A percentile compares a stretch with the other conserved stretches of the same genome.
These are phyloP conservation scores for Platanthera guangdongensis DNA, from an alignment of 106 monocot species.

Conservation along the genomic window DNA sequence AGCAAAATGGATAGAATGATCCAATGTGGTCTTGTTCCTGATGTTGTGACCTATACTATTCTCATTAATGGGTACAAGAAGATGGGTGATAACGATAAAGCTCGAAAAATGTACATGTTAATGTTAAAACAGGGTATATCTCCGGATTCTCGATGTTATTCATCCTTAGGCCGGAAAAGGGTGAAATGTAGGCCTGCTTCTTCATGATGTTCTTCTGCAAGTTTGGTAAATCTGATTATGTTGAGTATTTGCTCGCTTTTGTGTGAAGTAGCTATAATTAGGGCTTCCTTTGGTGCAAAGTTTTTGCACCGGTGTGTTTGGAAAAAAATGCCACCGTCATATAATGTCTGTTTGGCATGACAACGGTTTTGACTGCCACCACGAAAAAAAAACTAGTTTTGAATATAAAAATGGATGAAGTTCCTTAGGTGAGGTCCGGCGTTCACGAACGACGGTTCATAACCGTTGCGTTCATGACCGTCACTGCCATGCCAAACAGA, in stretches of 20 bases:
- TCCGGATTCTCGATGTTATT: slow-evolving; percentile 7
- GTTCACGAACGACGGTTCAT: too few relatives aligned
- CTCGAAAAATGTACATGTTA: slow-evolving; percentile 5
- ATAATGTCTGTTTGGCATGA: too few relatives aligned
- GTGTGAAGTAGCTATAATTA: background rate
- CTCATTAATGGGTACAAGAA: slow-evolving; percentile 14
- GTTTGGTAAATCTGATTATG: background rate
- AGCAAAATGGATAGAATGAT: slow-evolving; percentile 17
- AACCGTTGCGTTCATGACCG: too few relatives aligned
- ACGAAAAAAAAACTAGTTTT: too few relatives aligned
- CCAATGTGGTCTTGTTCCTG: slow-evolving; percentile 1
- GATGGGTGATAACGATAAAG: slow-evolving; percentile 13
- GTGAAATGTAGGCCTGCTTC: background rate
- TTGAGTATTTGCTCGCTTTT: background rate
- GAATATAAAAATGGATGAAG: too few relatives aligned
- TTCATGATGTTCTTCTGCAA: background rate
- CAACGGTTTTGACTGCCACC: too few relatives aligned
- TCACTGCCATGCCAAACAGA: too few relatives aligned
- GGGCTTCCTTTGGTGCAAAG: background rate
- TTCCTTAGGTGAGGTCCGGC: too few relatives aligned
- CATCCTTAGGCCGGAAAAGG: slow-evolving; percentile 5
- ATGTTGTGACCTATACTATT: slow-evolving; percentile 9
- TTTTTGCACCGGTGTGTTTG: background rate
- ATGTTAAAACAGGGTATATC: slow-evolving; percentile 14
- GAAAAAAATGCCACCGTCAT: too few relatives aligned